Conservation (phyloP, 2,329 filamentous ascomycete species). For the Emydomyces testavorans region DNA sequence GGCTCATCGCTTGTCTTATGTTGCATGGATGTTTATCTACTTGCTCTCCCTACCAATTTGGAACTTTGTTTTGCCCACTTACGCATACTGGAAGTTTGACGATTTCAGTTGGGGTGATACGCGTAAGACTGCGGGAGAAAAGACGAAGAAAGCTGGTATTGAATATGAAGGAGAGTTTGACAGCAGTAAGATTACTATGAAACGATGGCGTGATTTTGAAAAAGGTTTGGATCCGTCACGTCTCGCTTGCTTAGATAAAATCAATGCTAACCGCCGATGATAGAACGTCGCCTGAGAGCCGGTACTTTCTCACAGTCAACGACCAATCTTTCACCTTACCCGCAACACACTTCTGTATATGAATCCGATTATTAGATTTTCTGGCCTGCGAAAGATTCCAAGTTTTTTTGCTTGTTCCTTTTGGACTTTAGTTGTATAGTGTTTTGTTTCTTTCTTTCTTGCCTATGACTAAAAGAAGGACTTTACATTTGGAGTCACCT, state of each 20-base stretch:
- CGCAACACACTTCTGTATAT: conserved; percentile 23
- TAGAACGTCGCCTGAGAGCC: conserved; percentile 31
- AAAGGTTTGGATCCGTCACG: conserved; percentile 41
- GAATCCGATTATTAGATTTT: conserved; percentile 29
- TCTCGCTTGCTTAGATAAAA: background rate
- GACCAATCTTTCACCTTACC: conserved; percentile 21
- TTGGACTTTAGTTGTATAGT: too few species aligned
- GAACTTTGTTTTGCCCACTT: conserved; percentile 91
- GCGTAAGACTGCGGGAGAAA: conserved; percentile 84
- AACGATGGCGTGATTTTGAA: conserved; percentile 96
- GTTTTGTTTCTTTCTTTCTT: background rate
- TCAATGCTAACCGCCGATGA: conserved; percentile 13
- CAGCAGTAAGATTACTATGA: conserved; percentile 98
- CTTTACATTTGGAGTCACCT: conserved; percentile 8
- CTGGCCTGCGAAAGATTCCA: background rate
- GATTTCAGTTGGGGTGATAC: conserved; percentile 99
- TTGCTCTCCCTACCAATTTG: conserved; percentile 84
- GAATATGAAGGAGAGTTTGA: conserved; percentile 95
- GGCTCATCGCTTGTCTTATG: conserved; percentile 82
- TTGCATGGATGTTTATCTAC: conserved; percentile 96
- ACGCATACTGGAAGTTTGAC: conserved; percentile 99
- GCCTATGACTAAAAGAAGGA: background rate
- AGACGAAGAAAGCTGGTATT: conserved; percentile 72
- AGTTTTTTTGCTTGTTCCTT: background rate
- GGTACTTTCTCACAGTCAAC: conserved; percentile 21